Base-by-base conservation (phyloP, 2,329 filamentous ascomycete genomes). In the Aureobasidium sp. region DNA sequence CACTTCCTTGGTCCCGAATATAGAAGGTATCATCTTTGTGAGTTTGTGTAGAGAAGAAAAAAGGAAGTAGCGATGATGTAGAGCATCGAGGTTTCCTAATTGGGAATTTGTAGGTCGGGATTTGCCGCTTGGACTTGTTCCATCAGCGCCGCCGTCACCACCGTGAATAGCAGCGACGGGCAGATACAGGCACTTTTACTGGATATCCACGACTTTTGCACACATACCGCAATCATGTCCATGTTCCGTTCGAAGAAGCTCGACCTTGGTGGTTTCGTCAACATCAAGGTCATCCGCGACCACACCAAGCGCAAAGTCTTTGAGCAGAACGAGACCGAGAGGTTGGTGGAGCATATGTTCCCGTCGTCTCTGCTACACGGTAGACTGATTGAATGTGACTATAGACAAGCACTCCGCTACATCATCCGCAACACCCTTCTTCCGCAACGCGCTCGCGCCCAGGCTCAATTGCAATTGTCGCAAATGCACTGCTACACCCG, bases 401-500 rank as follows among this genome's bases (percentile, higher is more conserved):
- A 60, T 65, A 96, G 93, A 76, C 92, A 97, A 89, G 93, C 79
- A 4, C 78, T 81, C 54, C 76, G 77, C 70, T 97, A 97, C 78
- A 88, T 96, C 66, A 90, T 96, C 74, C 91, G 90, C 75, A 99
- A 99, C 76, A 94, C 91, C 35, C 88, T 87, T 1, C 86, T 99
- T 3, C 85, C 92, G 1, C 81, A 86, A 61, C 85, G 92, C 70
- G 86, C 89, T 57, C 89, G 95, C 70, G 91, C 90, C 65, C 89
- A 96, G 74, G 94, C 94, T 45, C 93, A 97, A 79, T 84, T 99
- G 62, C 88, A 97, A 77, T 81, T 99, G 67, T 85, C 88, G 3
- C 88, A 96, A 77, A 97, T 97, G 93, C 92, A 97, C 79, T 86
- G 85, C 80, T 97, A 97, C 77, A 97, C 94, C 39, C 84, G 92